phyloP scores from a whole-genome alignment of 257 asterid species.

The Nicotiana undulata region DNA sequence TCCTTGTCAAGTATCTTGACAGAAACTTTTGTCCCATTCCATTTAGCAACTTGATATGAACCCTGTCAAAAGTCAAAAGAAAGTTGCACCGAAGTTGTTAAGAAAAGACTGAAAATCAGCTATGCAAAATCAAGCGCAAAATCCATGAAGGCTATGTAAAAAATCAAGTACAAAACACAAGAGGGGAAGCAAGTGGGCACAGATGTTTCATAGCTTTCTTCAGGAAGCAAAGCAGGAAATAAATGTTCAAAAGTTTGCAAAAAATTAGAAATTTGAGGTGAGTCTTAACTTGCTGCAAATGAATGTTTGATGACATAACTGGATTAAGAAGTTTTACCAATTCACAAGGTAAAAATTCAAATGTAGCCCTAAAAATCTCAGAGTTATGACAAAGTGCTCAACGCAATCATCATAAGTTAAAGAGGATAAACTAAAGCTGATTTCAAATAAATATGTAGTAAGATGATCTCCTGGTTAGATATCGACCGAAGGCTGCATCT shows the following conservation, averaged over 20 bases:
- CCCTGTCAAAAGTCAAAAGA: slow-evolving; percentile 42
- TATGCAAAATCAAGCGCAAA: not conserved
- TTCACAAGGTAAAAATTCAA: not conserved
- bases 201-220: not conserved
- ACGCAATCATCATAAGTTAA: not conserved
- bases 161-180: not conserved
- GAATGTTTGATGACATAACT: not conserved
- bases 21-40: slow-evolving; percentile 97
- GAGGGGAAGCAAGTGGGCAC: not conserved
- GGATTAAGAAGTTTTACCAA: not conserved
- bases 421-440: not conserved
- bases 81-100: not conserved
- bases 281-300: not conserved
- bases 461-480: not conserved
- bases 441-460: not conserved
- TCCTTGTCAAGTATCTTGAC: slow-evolving; percentile 96
- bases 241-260: not conserved
- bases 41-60: slow-evolving; percentile 94
- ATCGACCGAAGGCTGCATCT: not conserved
- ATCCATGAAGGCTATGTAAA: too few species aligned
- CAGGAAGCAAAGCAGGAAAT: not conserved
- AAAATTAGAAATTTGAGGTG: not conserved
- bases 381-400: not conserved
- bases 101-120: not conserved
- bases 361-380: not conserved